phyloP scores from a whole-genome alignment of 768 basidiomycete genomes.

The Agrocybe praecox region DNA sequence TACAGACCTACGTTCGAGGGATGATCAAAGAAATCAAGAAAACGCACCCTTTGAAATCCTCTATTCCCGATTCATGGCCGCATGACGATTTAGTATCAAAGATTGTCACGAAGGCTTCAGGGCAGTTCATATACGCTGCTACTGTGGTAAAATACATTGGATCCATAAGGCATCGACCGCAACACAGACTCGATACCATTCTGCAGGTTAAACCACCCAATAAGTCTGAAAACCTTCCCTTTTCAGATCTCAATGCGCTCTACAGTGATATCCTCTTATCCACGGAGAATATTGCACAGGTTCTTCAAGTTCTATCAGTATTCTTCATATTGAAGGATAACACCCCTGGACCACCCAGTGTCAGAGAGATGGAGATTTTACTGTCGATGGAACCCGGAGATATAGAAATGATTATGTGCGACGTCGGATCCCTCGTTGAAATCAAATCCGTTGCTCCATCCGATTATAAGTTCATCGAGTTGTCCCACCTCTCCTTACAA shows the following conservation, averaged over 20 bases:
- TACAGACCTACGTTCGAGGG: not conserved
- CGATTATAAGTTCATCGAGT: not conserved
- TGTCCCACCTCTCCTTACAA: not conserved
- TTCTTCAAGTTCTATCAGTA: not conserved
- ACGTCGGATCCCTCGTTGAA: constrained; percentile 1
- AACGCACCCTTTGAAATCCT: not conserved
- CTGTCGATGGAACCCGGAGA: not conserved
- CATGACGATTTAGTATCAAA: not conserved
- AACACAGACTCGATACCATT: not conserved
- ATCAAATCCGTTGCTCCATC: not conserved
- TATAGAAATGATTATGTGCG: not conserved
- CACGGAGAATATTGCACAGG: not conserved
- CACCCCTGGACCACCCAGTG: not conserved
- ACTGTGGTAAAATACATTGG: not conserved
- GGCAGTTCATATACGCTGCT: constrained; percentile 10
- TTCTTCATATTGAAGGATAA: not conserved
- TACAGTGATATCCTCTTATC: not conserved
- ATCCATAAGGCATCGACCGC: not conserved
- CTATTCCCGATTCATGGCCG: not conserved
- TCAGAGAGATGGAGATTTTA: not conserved
- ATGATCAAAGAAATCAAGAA: not conserved
- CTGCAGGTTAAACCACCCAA: not conserved
- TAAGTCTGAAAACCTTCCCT: not conserved
- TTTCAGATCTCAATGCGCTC: not conserved
- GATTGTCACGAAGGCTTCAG: constrained; percentile 4